These are phyloP conservation scores for Platanthera guangdongensis DNA, from an alignment of 106 monocot species.

Conservation along the genomic window DNA sequence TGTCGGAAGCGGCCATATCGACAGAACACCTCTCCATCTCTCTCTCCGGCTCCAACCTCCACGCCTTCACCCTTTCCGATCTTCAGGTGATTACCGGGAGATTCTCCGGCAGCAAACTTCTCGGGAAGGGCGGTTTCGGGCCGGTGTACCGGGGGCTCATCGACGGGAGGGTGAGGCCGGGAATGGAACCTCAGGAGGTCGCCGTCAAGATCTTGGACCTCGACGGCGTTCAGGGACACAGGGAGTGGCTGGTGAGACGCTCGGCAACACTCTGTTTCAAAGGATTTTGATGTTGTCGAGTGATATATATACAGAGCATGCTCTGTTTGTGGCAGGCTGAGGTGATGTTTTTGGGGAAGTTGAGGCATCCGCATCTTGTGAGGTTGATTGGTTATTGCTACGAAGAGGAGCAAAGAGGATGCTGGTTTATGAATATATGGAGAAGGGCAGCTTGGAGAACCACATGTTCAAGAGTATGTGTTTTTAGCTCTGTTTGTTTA, in stretches of 20 bases:
- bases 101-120: constrained; percentile 34
- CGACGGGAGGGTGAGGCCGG: constrained; percentile 26
- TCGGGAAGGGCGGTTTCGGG: constrained; percentile 50
- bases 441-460: constrained; percentile 83
- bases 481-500: too few relatives aligned
- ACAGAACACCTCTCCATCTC: constrained; percentile 41
- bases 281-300: too few relatives aligned
- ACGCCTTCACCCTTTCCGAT: constrained; percentile 30
- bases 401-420: constrained; percentile 88
- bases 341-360: constrained; percentile 81
- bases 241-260: constrained; percentile 47
- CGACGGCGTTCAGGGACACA: constrained; percentile 48
- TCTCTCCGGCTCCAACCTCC: constrained; percentile 31
- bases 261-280: background rate
- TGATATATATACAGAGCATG: too few relatives aligned
- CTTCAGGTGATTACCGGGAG: constrained; percentile 21
- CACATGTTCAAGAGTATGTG: constrained; percentile 77
- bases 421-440: constrained; percentile 94
- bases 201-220: constrained; percentile 53
- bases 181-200: constrained; percentile 31
- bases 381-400: constrained; percentile 94
- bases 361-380: constrained; percentile 90
- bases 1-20: constrained; percentile 27
- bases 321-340: constrained; percentile 46
- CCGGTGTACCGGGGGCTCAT: constrained; percentile 45